Base-by-base conservation (phyloP, 1,284 basidiomycete genomes). In the Apiotrichum brassicae region DNA sequence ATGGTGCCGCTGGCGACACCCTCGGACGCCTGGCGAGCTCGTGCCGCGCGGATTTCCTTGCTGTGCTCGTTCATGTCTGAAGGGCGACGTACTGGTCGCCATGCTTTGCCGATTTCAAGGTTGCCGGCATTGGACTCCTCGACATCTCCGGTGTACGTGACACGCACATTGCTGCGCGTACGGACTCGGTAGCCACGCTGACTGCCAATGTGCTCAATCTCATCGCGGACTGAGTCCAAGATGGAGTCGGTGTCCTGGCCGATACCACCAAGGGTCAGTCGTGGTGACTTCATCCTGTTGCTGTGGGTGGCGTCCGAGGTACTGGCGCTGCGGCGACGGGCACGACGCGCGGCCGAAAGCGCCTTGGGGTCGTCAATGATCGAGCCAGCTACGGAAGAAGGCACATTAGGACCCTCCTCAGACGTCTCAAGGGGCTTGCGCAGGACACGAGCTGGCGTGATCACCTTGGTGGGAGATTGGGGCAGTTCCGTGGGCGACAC, bases 1-100 rank as follows among this genome's bases (percentile, higher is more conserved):
- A 97, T 85, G 63, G 94, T 95, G 40, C 90, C 92, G 51, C 86
- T 82, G 1, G 84, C 79, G 65, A 89, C 92, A 46, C 83, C 85
- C 18, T 80, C 75, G 54, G 83, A 85, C 12, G 54, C 57, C 51
- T 88, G 85, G 63, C 83, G 82, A 2, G 82, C 79, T 20, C 84
- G 81, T 57, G 86, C 84, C 60, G 87, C 86, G 60, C 80, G 82
- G 58, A 95, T 86, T 68, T 92, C 86, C 59, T 86, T 85, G 23
- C 88, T 82, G 66, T 94, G 91, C 71, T 95, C 88, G 70, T 95
- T 92, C 85, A 97, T 92, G 66, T 97, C 91, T 8, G 89, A 93
- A 4, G 92, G 90, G 23, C 91, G 76, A 51, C 88, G 81, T 36
- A 97, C 82, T 25, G 84, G 79, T 63, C 83, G 81, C 93, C 94